A percentile compares a stretch with the other conserved stretches of the same genome.
Evolutionary conservation across 768 basidiomycete species (phyloP).

Genomic region (Pisolithus orientalis): DNA sequence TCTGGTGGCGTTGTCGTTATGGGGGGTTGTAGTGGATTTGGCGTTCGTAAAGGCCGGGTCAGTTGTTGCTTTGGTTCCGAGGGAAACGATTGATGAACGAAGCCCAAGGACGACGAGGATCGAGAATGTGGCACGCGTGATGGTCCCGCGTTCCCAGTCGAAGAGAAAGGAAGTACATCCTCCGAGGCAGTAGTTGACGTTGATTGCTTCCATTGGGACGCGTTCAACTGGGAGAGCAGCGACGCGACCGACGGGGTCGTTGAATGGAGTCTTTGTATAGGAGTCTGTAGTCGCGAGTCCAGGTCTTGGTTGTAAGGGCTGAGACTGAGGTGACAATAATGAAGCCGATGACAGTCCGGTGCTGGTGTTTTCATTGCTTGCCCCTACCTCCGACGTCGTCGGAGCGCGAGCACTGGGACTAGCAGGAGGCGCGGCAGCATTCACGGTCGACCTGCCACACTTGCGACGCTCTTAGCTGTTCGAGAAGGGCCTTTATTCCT

Average conservation of each 20-base stretch:
- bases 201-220: slow-evolving; percentile 20
- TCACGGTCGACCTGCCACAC: slow-evolving; percentile 55
- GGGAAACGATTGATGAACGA: slow-evolving; percentile 1
- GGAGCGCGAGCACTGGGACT: slow-evolving; percentile 1
- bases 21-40: slow-evolving; percentile 5
- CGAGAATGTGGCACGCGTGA: slow-evolving; percentile 6
- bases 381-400: slow-evolving; percentile 4
- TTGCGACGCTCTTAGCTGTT: slow-evolving; percentile 58
- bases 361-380: background rate
- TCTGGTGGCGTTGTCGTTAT: slow-evolving; percentile 2
- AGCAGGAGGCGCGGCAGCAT: slow-evolving; percentile 5
- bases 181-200: background rate
- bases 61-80: slow-evolving; percentile 2
- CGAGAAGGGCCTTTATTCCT: slow-evolving; percentile 64
- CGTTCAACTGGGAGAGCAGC: slow-evolving; percentile 55
- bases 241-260: slow-evolving; percentile 42
- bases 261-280: slow-evolving; percentile 19
- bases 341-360: background rate
- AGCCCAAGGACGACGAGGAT: background rate
- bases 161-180: background rate
- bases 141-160: slow-evolving; percentile 1
- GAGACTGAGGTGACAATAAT: slow-evolving; percentile 1
- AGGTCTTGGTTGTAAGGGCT: slow-evolving; percentile 2
- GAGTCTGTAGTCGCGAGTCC: background rate
- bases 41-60: slow-evolving; percentile 10